Evolutionary conservation across 495 filamentous ascomycete genomes (phyloP).

Genomic region (Paragyromitra xinjiangensis): DNA sequence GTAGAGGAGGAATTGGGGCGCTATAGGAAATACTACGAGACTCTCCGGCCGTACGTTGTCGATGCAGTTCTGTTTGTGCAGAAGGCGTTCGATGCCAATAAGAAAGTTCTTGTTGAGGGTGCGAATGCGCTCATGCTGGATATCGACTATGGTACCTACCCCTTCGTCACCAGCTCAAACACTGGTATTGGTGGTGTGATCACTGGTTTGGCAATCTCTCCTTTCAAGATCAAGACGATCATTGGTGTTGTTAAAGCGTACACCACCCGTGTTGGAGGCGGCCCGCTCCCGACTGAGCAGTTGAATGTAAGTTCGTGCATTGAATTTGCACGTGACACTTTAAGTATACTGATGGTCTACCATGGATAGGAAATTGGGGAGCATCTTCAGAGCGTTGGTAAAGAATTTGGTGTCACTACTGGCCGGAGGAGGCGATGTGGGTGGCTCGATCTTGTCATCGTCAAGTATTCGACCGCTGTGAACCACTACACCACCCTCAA

Average conservation of each 20-base stretch:
- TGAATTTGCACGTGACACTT: neutral
- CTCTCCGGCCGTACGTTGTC: slow-evolving; percentile 73
- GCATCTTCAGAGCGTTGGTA: slow-evolving; percentile 70
- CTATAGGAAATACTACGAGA: slow-evolving; percentile 73
- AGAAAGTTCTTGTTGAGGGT: slow-evolving; percentile 81
- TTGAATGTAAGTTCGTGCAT: slow-evolving; percentile 62
- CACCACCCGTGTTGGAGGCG: slow-evolving; percentile 77
- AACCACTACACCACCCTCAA: slow-evolving; percentile 82
- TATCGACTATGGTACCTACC: slow-evolving; percentile 81
- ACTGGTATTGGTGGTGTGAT: slow-evolving; percentile 80
- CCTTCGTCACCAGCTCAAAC: slow-evolving; percentile 83
- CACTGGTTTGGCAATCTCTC: slow-evolving; percentile 71
- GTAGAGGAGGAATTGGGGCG: slow-evolving; percentile 77
- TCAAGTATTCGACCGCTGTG: slow-evolving; percentile 75
- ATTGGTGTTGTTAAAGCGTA: slow-evolving; percentile 90
- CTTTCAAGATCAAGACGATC: slow-evolving; percentile 67
- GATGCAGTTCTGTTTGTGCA: slow-evolving; percentile 72
- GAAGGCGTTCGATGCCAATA: slow-evolving; percentile 66
- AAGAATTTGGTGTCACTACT: slow-evolving; percentile 82
- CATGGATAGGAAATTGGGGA: slow-evolving; percentile 64
- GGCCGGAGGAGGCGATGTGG: slow-evolving; percentile 85
- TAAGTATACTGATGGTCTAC: neutral
- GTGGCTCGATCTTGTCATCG: slow-evolving; percentile 89
- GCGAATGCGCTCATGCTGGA: slow-evolving; percentile 88
- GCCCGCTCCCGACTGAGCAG: slow-evolving; percentile 87